These are phyloP conservation scores for Striga asiatica DNA, from an alignment of 257 asterid species.

Conservation along the genomic window DNA sequence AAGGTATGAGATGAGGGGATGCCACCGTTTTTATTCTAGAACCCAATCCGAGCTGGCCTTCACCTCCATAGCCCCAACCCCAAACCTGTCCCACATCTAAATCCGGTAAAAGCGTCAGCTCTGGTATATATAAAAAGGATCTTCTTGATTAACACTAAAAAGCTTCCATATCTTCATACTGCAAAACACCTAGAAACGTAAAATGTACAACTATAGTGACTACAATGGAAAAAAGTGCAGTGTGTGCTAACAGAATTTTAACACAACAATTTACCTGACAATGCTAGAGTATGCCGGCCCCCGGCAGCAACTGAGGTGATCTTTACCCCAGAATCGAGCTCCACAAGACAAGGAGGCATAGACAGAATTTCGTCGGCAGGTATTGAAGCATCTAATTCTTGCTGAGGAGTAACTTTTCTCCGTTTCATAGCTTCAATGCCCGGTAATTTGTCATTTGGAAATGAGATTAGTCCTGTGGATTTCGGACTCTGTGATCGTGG, in stretches of 20 bases:
- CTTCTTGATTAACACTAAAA: conserved; percentile 49
- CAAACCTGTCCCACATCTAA: conserved; percentile 88
- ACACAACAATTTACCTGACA: conserved; percentile 35
- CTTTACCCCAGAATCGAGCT: conserved; percentile 59
- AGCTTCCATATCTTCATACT: conserved; percentile 42
- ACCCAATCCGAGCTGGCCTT: conserved; percentile 84
- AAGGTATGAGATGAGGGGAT: conserved; percentile 74
- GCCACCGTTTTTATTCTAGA: conserved; percentile 65
- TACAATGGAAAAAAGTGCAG: conserved; percentile 13
- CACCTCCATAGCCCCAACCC: conserved; percentile 98
- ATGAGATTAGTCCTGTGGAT: conserved; percentile 23
- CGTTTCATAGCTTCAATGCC: conserved; percentile 45
- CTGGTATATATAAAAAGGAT: conserved; percentile 22
- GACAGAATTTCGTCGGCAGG: conserved; percentile 54
- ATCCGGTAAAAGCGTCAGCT: conserved; percentile 61
- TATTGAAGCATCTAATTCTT: conserved; percentile 33
- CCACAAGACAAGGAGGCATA: conserved; percentile 56
- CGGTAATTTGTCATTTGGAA: conserved; percentile 29
- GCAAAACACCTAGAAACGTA: conserved; percentile 54
- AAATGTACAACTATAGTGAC: conserved; percentile 31
- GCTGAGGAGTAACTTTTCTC: conserved; percentile 38
- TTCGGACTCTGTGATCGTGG: conserved; percentile 32
- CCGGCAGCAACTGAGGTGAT: conserved; percentile 74
- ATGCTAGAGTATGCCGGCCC: conserved; percentile 64
- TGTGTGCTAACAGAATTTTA: background rate